Base-by-base conservation (phyloP, 2,329 filamentous ascomycete genomes). In the Canariomyces notabilis region DNA sequence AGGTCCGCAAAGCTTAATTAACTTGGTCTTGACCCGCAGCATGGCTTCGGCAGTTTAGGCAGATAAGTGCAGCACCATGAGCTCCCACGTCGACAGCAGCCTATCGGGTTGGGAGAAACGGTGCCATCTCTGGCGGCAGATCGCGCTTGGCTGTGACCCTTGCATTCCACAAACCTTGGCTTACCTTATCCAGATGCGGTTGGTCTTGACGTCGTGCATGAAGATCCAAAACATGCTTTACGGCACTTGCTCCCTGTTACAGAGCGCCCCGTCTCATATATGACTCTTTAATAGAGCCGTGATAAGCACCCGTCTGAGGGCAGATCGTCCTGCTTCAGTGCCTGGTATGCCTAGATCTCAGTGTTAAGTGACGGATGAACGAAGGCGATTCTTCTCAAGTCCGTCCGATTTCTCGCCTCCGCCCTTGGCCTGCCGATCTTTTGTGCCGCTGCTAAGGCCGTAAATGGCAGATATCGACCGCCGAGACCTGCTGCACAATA, bases 11-110 rank as follows among this genome's bases (percentile, higher is more conserved):
- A 5, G 31, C 14, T 42, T 26, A 46, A n/a, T n/a, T n/a, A n/a
- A n/a, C n/a, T 45, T 48, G 38, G 37, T 32, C 29, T 18, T 31
- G 21, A n/a, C n/a, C 16, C 38, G 41, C 43, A 33, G 41, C 37
- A 22, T 43, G 41, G 37, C 47, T 37, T 51, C 51, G 50, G 52
- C 49, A 55, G 50, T 52, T 54, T 54, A 52, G 46, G 41, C 52
- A 51, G 36, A 46, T 33, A 33, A 21, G 37, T 8, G 14, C 31
- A 5, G 26, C 36, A n/a, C 8, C 16, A 4, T 20, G 20, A 37
- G 33, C 15, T 20, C n/a, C 23, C 16, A 23, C 31, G n/a, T n/a
- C 20, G 42, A 16, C 34, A 37, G 31, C 23, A 12, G 19, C 37
- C 37, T 38, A 38, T 38, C 19, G 37, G 37, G 37, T 38, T 22